A percentile compares a stretch with the other conserved stretches of the same genome.
phyloP scores from a whole-genome alignment of 1,284 basidiomycete genomes.

The Rhodotorula sp. region DNA sequence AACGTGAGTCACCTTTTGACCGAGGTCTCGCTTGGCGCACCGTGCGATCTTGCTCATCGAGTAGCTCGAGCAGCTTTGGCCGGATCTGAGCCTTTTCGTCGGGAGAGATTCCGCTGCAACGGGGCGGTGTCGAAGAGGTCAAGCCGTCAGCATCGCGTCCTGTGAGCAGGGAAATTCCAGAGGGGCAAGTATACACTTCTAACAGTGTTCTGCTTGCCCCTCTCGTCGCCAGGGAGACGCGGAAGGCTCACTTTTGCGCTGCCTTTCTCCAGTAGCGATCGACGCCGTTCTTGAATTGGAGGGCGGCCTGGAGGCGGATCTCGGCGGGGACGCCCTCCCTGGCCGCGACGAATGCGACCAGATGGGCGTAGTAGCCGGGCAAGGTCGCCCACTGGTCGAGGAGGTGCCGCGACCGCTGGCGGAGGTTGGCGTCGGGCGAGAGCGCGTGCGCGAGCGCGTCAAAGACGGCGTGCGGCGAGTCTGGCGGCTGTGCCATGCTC shows the following conservation, averaged over 20 bases:
- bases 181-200: too few relatives aligned
- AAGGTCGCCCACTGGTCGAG: slow-evolving; percentile 31
- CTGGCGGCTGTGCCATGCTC: slow-evolving; percentile 9
- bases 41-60: slow-evolving; percentile 40
- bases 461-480: slow-evolving; percentile 19
- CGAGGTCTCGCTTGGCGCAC: slow-evolving; percentile 12
- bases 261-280: slow-evolving; percentile 44
- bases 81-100: slow-evolving; percentile 40
- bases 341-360: slow-evolving; percentile 39
- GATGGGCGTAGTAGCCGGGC: slow-evolving; percentile 38
- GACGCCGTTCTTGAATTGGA: slow-evolving; percentile 47
- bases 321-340: slow-evolving; percentile 5
- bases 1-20: neutral
- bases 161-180: too few relatives aligned
- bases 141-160: neutral
- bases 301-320: slow-evolving; percentile 40
- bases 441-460: slow-evolving; percentile 32
- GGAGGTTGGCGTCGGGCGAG: slow-evolving; percentile 27
- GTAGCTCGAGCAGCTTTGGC: slow-evolving; percentile 34
- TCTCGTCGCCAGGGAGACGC: too few relatives aligned
- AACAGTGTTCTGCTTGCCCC: too few relatives aligned
- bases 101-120: slow-evolving; percentile 28
- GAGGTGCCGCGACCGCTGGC: slow-evolving; percentile 24
- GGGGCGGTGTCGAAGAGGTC: neutral
- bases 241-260: slow-evolving; percentile 31